Base-by-base conservation (phyloP, 2,329 filamentous ascomycete species). In the Fusarium sp. region DNA sequence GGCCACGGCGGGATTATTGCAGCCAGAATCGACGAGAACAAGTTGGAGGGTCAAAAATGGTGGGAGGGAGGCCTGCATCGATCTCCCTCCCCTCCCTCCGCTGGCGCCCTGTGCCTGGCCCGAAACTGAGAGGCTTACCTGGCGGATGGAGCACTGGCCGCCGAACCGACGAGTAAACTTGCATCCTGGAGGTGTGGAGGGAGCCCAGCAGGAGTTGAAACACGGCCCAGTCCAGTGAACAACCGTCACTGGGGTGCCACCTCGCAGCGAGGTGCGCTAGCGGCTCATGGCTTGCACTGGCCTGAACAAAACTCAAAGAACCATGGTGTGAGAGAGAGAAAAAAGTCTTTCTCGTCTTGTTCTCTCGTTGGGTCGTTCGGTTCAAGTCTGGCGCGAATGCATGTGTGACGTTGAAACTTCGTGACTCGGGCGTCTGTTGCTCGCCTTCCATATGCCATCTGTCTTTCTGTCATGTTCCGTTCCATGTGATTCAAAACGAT, bases 101-200 rank as follows among this genome's bases (percentile, higher is more conserved):
- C 64, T 74, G 72, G 71, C 61, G 20, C 72, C 61, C 27, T 75
- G 65, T 74, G 61, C 65, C 64, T 74, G 68, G 61, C 68, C 64
- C 72, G 65, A 75, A 74, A 72, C 68, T 32, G 43, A 58, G 65
- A 72, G 72, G 72, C 72, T 74, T 72, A 48, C 61, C 43, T 56
- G 35, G 61, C 61, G 32, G 32, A 50, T 32, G 50, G 37, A 45
- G 50, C 60, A 68, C 57, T 48, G 27, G 27, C 73, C 60, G 59
- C 68, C 23, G 25, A 23, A 27, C n/a, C 23, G 54, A 61, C 68
- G 72, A 75, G 68, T 71, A 66, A 67, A 68, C 59, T 20, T 73
- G 59, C 72, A 59, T 65, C 72, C 13, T 56, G 63, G 59, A 73
- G 59, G 69, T 75, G 72, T 73, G 72, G 72, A 75, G 72, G 63